Evolutionary conservation across 2,329 filamentous ascomycete genomes (phyloP).

Genomic region (Sarocladiaceae sp.): DNA sequence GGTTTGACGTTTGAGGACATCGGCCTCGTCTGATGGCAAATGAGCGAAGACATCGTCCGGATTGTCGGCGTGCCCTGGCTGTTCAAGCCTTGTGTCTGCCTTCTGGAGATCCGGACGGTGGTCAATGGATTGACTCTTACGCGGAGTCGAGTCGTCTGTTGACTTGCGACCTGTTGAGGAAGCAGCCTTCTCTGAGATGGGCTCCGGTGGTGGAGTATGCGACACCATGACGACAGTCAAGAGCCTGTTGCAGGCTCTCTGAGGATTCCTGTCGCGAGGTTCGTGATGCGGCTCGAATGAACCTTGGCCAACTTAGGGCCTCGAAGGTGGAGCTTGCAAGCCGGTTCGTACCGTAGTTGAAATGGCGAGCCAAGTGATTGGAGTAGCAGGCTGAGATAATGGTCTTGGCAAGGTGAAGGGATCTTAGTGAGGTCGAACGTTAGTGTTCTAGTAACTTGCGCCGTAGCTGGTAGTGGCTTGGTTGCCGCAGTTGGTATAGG

Average conservation of each 20-base stretch:
- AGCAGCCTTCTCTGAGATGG: background rate
- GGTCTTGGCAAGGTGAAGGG: too few relatives aligned
- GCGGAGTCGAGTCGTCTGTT: background rate
- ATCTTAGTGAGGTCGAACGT: too few relatives aligned
- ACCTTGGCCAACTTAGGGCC: background rate
- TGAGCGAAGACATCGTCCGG: conserved; percentile 46
- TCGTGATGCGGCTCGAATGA: background rate
- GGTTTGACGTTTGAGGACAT: conserved; percentile 57
- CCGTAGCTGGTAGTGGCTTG: too few relatives aligned
- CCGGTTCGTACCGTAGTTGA: too few relatives aligned
- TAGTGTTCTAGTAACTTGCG: too few relatives aligned
- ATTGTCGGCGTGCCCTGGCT: background rate
- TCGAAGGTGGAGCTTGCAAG: background rate
- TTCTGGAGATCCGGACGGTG: background rate
- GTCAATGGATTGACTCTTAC: conserved; percentile 4
- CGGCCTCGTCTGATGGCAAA: conserved; percentile 56
- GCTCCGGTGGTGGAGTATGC: background rate
- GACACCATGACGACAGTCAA: background rate
- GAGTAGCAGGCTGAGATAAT: too few relatives aligned
- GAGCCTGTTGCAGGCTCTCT: background rate
- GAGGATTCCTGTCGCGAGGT: background rate
- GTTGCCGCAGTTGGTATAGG: too few relatives aligned
- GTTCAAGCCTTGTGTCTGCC: conserved; percentile 2
- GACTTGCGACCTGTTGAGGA: conserved; percentile 3
- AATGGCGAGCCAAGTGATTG: too few relatives aligned